Conservation (phyloP, 768 basidiomycete species). For the Terana coerulea region DNA sequence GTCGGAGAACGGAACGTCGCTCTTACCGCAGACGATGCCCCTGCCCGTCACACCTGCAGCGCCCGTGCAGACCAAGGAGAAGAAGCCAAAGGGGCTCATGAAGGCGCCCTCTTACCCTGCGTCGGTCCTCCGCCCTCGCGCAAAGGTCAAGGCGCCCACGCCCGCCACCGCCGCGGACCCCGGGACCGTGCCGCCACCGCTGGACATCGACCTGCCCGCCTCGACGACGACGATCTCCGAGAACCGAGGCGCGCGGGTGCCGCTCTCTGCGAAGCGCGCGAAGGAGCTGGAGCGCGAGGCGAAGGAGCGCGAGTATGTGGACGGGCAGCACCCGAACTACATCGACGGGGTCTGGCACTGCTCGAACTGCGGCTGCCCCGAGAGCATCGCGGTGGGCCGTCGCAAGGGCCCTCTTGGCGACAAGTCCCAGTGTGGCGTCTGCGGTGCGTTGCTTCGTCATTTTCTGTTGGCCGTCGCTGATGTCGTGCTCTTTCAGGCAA, state of each 20-base stretch:
- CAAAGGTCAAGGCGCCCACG: conserved; percentile 56
- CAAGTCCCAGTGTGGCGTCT: conserved; percentile 88
- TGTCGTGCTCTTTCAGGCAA: conserved; percentile 52
- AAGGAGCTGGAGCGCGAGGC: conserved; percentile 80
- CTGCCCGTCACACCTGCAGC: conserved; percentile 33
- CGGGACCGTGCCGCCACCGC: conserved; percentile 50
- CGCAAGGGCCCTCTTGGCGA: conserved; percentile 88
- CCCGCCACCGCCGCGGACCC: conserved; percentile 67
- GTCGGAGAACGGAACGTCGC: conserved; percentile 76
- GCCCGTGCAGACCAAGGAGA: conserved; percentile 49
- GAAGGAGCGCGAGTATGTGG: conserved; percentile 78
- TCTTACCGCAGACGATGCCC: conserved; percentile 41
- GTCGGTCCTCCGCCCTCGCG: conserved; percentile 55
- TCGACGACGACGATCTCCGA: conserved; percentile 39
- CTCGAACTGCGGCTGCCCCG: conserved; percentile 91
- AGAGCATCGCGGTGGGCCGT: conserved; percentile 77
- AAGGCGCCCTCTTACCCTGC: conserved; percentile 62
- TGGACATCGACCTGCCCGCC: conserved; percentile 57
- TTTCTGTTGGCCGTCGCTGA: conserved; percentile 1
- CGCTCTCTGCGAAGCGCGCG: conserved; percentile 53
- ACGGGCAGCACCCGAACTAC: conserved; percentile 77
- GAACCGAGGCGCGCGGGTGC: conserved; percentile 40
- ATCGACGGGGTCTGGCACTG: conserved; percentile 93
- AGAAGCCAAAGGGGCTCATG: conserved; percentile 68
- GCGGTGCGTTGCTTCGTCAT: conserved; percentile 55